These are phyloP conservation scores for Kwoniella europaea DNA, from an alignment of 768 basidiomycete species.

Conservation along the genomic window DNA sequence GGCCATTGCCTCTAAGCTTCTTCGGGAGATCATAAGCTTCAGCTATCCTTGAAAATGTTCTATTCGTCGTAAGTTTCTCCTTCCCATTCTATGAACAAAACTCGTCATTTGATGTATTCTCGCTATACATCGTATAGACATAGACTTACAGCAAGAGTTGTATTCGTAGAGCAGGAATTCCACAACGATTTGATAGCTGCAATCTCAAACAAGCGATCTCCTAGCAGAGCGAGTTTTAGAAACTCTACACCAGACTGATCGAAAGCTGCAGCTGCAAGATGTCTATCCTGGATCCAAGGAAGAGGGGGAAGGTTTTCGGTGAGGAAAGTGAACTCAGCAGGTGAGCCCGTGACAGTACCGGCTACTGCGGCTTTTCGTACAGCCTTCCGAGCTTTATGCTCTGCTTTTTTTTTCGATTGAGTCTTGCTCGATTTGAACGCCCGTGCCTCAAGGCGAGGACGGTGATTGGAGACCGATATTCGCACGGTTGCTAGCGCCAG, in stretches of 20 bases:
- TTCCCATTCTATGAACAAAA: background rate
- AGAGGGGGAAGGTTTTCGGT: slow-evolving; percentile 10
- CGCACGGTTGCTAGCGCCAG: too few relatives aligned
- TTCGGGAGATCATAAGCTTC: slow-evolving; percentile 5
- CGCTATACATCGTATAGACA: background rate
- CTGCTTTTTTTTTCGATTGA: too few relatives aligned
- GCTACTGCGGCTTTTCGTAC: background rate
- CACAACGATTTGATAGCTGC: slow-evolving; percentile 2
- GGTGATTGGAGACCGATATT: too few relatives aligned
- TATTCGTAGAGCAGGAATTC: background rate
- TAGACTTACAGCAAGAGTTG: slow-evolving; percentile 4
- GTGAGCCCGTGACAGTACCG: background rate
- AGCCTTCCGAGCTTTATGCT: too few relatives aligned
- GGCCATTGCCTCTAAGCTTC: background rate
- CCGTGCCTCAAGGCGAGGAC: too few relatives aligned
- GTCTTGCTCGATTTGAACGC: too few relatives aligned
- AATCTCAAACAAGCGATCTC: slow-evolving; percentile 8
- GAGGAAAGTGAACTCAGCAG: background rate
- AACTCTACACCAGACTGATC: background rate
- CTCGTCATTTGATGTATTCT: background rate
- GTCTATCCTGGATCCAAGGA: background rate
- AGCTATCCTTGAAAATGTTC: slow-evolving; percentile 1
- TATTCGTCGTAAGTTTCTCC: slow-evolving; percentile 4
- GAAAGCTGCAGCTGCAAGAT: background rate
- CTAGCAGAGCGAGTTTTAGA: background rate